These are phyloP conservation scores for Paecilomyces niveus DNA, from an alignment of 2,329 filamentous ascomycete genomes.

Conservation along the genomic window DNA sequence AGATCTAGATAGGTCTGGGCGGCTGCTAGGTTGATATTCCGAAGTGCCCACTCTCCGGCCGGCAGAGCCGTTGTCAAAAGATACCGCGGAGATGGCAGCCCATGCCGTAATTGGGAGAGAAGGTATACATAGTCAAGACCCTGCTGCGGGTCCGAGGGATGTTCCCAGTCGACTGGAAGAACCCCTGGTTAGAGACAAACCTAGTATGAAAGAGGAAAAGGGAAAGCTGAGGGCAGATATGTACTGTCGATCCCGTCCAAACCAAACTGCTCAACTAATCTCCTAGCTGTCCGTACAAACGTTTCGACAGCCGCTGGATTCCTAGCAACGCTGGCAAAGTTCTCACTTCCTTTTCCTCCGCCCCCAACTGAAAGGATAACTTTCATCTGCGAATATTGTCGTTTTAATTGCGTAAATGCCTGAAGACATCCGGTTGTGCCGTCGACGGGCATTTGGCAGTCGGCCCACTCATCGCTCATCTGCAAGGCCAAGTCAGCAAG, in stretches of 20 bases:
- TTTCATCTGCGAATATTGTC: slow-evolving; percentile 61
- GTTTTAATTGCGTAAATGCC: slow-evolving; percentile 66
- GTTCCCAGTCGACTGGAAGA: slow-evolving; percentile 68
- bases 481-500: slow-evolving; percentile 30
- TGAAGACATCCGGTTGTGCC: slow-evolving; percentile 64
- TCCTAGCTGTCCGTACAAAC: slow-evolving; percentile 62
- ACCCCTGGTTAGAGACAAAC: not conserved
- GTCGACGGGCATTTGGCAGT: slow-evolving; percentile 64
- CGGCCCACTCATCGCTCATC: slow-evolving; percentile 75
- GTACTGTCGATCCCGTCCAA: slow-evolving; percentile 72
- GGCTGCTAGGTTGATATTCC: slow-evolving; percentile 59
- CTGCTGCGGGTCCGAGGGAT: slow-evolving; percentile 59
- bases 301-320: slow-evolving; percentile 55
- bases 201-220: not conserved
- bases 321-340: slow-evolving; percentile 61
- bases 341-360: slow-evolving; percentile 53
- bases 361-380: slow-evolving; percentile 75
- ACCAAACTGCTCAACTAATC: slow-evolving; percentile 62
- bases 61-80: slow-evolving; percentile 67
- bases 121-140: slow-evolving; percentile 65
- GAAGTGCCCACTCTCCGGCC: slow-evolving; percentile 57
- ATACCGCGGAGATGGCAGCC: slow-evolving; percentile 62
- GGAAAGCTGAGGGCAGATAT: not conserved
- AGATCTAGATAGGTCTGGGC: slow-evolving; percentile 63
- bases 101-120: slow-evolving; percentile 57